Evolutionary conservation across 2,329 filamentous ascomycete genomes (phyloP).

Genomic region (Penicillium digitatum): DNA sequence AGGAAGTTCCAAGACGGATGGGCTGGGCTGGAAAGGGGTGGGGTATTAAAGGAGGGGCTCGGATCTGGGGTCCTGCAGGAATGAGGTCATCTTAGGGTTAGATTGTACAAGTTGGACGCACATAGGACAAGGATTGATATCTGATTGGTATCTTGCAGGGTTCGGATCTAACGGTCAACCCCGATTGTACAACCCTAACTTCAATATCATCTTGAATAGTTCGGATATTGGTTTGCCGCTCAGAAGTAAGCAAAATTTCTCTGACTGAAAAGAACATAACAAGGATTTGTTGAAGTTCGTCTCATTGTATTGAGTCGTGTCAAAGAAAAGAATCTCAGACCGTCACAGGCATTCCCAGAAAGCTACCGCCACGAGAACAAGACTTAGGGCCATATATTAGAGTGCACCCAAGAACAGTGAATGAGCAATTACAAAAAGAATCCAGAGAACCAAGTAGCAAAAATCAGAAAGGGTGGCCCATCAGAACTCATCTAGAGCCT

Average conservation of each 20-base stretch:
- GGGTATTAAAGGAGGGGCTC: not conserved
- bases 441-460: not conserved
- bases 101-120: not conserved
- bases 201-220: not conserved
- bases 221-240: not conserved
- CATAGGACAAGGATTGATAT: not conserved
- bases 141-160: not conserved
- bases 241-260: not conserved
- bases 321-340: not conserved
- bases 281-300: too few species aligned
- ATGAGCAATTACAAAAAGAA: too few species aligned
- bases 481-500: not conserved
- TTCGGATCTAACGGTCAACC: not conserved
- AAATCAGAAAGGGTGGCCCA: not conserved
- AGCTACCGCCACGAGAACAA: not conserved
- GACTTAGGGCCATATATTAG: not conserved
- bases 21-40: not conserved
- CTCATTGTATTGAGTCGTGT: not conserved
- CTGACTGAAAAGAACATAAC: not conserved
- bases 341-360: not conserved
- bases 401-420: not conserved
- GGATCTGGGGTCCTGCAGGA: not conserved
- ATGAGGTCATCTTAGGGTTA: not conserved
- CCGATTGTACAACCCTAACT: not conserved
- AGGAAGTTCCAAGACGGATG: not conserved